Conservation (phyloP, 108 stramenopile species). For the Cyclotella sp. region DNA sequence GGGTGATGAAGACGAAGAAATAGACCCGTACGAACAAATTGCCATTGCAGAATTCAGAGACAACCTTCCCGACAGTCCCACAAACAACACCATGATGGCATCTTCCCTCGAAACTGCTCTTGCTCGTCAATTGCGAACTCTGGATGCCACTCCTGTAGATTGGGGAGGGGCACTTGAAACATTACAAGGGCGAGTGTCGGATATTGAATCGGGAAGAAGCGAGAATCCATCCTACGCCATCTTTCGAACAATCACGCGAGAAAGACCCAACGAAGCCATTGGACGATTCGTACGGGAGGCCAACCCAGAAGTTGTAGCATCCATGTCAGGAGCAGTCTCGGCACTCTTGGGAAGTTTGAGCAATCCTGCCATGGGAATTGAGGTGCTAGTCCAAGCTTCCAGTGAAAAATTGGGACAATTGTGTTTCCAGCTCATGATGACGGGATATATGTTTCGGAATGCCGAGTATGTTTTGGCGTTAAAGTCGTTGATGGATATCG, state of each 20-base stretch:
- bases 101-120: slow-evolving; percentile 32
- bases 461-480: slow-evolving; percentile 92
- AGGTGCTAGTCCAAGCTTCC: slow-evolving; percentile 71
- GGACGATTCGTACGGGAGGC: slow-evolving; percentile 72
- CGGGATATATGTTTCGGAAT: slow-evolving; percentile 92
- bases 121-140: slow-evolving; percentile 21
- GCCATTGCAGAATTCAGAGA: slow-evolving; percentile 67
- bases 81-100: background rate
- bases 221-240: slow-evolving; percentile 71
- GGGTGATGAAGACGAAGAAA: slow-evolving; percentile 66
- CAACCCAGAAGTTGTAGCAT: slow-evolving; percentile 80
- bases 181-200: slow-evolving; percentile 66
- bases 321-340: slow-evolving; percentile 81
- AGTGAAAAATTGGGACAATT: slow-evolving; percentile 81
- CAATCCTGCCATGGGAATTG: slow-evolving; percentile 69
- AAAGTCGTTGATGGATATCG: slow-evolving; percentile 75
- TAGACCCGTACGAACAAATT: slow-evolving; percentile 56
- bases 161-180: slow-evolving; percentile 83
- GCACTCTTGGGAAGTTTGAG: slow-evolving; percentile 80
- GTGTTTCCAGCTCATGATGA: slow-evolving; percentile 92
- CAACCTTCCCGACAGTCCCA: background rate
- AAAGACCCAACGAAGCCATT: slow-evolving; percentile 80
- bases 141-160: slow-evolving; percentile 54
- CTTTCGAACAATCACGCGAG: slow-evolving; percentile 71
- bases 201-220: slow-evolving; percentile 69